These are phyloP conservation scores for Akanthomyces muscarius DNA, from an alignment of 2,329 filamentous ascomycete genomes.

Conservation along the genomic window DNA sequence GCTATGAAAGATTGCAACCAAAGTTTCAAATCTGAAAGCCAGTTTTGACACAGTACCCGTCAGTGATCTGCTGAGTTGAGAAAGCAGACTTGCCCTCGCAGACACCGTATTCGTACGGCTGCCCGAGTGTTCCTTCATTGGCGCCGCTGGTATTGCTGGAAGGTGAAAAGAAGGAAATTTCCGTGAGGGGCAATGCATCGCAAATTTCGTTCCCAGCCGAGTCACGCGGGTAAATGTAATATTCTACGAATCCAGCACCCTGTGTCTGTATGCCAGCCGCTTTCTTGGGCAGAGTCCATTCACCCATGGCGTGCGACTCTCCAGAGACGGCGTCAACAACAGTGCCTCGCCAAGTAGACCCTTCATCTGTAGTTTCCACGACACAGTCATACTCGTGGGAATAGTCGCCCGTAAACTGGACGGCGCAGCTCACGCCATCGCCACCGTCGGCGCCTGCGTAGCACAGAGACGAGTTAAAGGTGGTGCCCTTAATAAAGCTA, in stretches of 20 bases:
- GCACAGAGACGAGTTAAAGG: slow-evolving; percentile 21
- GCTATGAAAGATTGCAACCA: background rate
- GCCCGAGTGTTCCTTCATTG: slow-evolving; percentile 13
- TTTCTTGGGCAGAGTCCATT: slow-evolving; percentile 21
- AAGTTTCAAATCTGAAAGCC: background rate
- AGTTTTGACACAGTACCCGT: background rate
- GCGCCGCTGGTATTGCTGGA: slow-evolving; percentile 17
- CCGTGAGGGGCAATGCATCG: slow-evolving; percentile 17
- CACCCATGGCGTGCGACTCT: slow-evolving; percentile 19
- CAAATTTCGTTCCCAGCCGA: slow-evolving; percentile 13
- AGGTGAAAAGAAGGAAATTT: slow-evolving; percentile 18
- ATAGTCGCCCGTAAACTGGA: slow-evolving; percentile 23
- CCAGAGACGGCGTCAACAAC: slow-evolving; percentile 21
- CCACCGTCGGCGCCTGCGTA: slow-evolving; percentile 25
- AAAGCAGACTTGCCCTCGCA: slow-evolving; percentile 19
- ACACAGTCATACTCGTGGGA: slow-evolving; percentile 21
- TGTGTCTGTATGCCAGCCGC: slow-evolving; percentile 20
- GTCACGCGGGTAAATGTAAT: slow-evolving; percentile 21
- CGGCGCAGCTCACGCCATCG: slow-evolving; percentile 24
- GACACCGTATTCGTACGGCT: slow-evolving; percentile 21
- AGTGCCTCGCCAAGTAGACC: slow-evolving; percentile 23
- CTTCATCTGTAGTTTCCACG: slow-evolving; percentile 20
- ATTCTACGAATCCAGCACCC: slow-evolving; percentile 25
- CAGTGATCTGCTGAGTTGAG: background rate
- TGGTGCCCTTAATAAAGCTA: slow-evolving; percentile 22